These are phyloP conservation scores for Cercospora sesami DNA, from an alignment of 2,329 filamentous ascomycete species.

Conservation along the genomic window DNA sequence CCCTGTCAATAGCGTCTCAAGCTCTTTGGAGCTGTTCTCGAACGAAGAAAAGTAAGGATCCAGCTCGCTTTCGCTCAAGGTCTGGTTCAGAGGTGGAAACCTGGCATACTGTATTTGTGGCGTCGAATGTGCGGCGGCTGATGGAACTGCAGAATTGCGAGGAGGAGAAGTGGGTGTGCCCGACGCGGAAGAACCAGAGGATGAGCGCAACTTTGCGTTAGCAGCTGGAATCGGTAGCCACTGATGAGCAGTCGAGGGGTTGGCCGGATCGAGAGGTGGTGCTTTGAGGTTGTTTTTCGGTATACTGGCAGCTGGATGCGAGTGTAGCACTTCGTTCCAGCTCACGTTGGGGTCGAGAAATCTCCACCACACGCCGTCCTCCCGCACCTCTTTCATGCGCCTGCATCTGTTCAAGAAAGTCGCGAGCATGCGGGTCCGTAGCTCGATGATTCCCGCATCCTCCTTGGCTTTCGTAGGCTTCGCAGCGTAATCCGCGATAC, in stretches of 20 bases:
- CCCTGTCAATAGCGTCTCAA: constrained; percentile 83
- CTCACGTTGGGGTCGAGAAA: constrained; percentile 97
- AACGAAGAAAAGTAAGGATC: constrained; percentile 96
- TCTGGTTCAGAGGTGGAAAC: constrained; percentile 77
- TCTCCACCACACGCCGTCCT: constrained; percentile 95
- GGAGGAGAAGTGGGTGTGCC: constrained; percentile 59
- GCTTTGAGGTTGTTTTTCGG: constrained; percentile 94
- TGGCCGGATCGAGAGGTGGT: constrained; percentile 92
- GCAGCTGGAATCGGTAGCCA: constrained; percentile 82
- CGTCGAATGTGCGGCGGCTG: constrained; percentile 57
- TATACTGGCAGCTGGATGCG: constrained; percentile 83
- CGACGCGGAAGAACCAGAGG: constrained; percentile 47
- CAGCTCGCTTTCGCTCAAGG: constrained; percentile 81
- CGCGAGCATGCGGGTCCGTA: constrained; percentile 93
- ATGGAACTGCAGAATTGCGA: constrained; percentile 50
- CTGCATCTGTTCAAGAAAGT: constrained; percentile 94
- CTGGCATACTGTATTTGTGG: constrained; percentile 68
- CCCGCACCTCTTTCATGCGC: constrained; percentile 85
- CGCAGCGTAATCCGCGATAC: constrained; percentile 96
- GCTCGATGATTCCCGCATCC: constrained; percentile 92
- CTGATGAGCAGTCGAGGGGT: constrained; percentile 80
- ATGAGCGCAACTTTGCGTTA: constrained; percentile 78
- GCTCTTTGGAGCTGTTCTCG: constrained; percentile 85
- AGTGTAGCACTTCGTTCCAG: constrained; percentile 93
- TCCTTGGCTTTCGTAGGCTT: constrained; percentile 98